Percentiles rank a stretch among this genome's conserved stretches.
These are phyloP conservation scores for Balamuthia mandrillaris DNA, from an alignment of 208 protist genomes.

Conservation along the genomic window DNA sequence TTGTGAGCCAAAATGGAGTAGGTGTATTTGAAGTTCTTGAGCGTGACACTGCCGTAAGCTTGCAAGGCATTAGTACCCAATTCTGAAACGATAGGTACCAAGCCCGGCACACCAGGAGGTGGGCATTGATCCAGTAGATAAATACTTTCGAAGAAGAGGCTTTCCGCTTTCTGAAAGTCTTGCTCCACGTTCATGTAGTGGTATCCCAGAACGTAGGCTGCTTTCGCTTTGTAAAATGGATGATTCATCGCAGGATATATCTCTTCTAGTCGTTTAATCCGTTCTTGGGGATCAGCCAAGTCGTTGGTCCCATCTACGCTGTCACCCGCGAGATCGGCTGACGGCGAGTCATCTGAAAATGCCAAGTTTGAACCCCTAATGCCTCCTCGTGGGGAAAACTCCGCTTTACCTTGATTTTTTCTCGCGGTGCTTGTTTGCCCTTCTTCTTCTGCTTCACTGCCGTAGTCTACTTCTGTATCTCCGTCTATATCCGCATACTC, in stretches of 20 bases:
- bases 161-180: neutral
- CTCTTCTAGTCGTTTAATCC: neutral
- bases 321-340: neutral
- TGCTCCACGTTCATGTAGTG: neutral
- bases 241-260: neutral
- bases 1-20: neutral
- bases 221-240: neutral
- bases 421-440: too few species aligned
- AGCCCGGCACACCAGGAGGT: neutral
- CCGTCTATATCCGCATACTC: too few species aligned
- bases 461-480: too few species aligned
- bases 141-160: neutral
- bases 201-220: neutral
- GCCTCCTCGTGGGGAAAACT: neutral
- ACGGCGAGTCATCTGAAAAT: neutral
- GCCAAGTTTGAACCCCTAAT: neutral
- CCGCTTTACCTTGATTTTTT: too few species aligned
- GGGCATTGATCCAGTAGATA: neutral
- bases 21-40: neutral
- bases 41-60: neutral
- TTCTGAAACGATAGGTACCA: neutral
- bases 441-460: too few species aligned
- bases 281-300: neutral
- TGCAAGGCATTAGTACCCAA: neutral
- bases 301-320: neutral